Evolutionary conservation across 2,329 filamentous ascomycete species (phyloP), one percentile per base, ranked within the genome.

Genomic region (Phialophora chinensis): DNA sequence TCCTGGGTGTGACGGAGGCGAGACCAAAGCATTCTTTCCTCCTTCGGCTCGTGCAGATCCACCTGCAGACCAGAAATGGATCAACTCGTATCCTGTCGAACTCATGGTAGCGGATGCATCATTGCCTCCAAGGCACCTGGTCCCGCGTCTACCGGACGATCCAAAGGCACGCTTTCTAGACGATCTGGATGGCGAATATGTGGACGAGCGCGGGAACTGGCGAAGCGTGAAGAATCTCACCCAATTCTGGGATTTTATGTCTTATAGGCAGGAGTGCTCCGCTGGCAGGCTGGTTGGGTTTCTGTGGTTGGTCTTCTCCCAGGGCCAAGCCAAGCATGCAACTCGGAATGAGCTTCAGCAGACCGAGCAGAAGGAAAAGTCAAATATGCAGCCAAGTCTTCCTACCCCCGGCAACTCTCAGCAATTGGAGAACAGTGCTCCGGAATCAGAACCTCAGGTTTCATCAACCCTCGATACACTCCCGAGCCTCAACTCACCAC

Each of bases 191-290:
- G 91, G 94, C 35, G 92, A 96, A 75, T 84, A 91, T 0, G 84
- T 86, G 0, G 86, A 87, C 33, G 82, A 79, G 4, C 75, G 76
- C 55, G 91, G 91, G 0, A 84, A 87, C 64, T 99, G 95, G 95
- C 91, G 88, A 75, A 93, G 90, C 66, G 88, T 97, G 27, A 89
- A 86, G 75, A 91, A 88, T 0, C 81, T 99, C 49, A 91, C 93
- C n/a, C 89, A 93, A 72, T 99, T 99, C 75, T 99, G 95, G 95
- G 95, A 99, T 69, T 91, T 96, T 85, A 98, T 99, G 94, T 90
- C 93, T 0, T 98, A 91, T 75, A 85, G 95, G 64, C 95, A 98
- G 76, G 95, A 99, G 75, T 99, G 95, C 75, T 97, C 93, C 0
- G 92, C 93, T 38, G 96, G 95, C 0, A 86, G 93, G 20, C 84